Evolutionary conservation across 2,329 filamentous ascomycete genomes (phyloP).

Genomic region (Penicillium sp.): DNA sequence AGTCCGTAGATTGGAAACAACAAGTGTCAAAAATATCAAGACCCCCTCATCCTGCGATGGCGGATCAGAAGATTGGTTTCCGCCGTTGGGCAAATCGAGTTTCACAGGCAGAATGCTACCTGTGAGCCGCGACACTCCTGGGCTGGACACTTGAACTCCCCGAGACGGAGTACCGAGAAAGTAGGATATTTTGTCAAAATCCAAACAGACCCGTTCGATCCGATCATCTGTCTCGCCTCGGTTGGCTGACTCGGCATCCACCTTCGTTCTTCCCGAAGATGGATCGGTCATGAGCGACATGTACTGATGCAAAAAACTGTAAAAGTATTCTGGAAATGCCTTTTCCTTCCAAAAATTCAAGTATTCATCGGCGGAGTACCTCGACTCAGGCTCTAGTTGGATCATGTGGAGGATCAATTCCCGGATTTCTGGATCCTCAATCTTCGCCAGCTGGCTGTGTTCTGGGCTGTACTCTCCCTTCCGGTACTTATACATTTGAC

Average conservation of each 20-base stretch:
- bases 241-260: constrained; percentile 67
- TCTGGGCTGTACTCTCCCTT: constrained; percentile 88
- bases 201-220: constrained; percentile 86
- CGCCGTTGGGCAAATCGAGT: constrained; percentile 81
- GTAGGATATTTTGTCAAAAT: constrained; percentile 97
- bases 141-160: constrained; percentile 35
- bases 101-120: constrained; percentile 63
- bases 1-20: constrained; percentile 84
- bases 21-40: constrained; percentile 82
- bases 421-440: constrained; percentile 80
- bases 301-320: constrained; percentile 94
- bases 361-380: constrained; percentile 92
- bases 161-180: constrained; percentile 74
- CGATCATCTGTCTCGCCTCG: constrained; percentile 86
- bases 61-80: constrained; percentile 63
- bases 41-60: constrained; percentile 80
- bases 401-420: constrained; percentile 96
- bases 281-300: constrained; percentile 95
- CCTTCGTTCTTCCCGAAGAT: constrained; percentile 70
- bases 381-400: constrained; percentile 82
- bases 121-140: constrained; percentile 33
- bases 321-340: constrained; percentile 94
- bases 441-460: constrained; percentile 75
- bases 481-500: constrained; percentile 91
- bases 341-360: constrained; percentile 87